These are phyloP conservation scores for Geosmithia flava DNA, from an alignment of 2,329 filamentous ascomycete genomes.

Conservation along the genomic window DNA sequence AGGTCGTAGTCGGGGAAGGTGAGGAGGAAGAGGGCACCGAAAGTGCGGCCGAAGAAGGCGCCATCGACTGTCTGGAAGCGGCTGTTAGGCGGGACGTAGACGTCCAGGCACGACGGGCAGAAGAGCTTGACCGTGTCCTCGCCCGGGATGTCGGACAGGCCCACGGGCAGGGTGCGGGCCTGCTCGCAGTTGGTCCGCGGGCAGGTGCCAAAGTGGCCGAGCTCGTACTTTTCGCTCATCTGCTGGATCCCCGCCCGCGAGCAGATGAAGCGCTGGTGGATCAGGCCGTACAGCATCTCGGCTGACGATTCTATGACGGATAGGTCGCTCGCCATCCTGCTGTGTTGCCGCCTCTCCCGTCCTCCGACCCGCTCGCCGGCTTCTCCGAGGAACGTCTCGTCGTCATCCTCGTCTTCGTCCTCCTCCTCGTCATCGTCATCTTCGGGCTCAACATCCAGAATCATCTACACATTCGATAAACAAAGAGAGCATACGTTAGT, in stretches of 20 bases:
- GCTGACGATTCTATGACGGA: slow-evolving; percentile 94
- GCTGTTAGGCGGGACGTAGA: slow-evolving; percentile 95
- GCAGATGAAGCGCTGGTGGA: slow-evolving; percentile 97
- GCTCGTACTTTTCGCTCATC: slow-evolving; percentile 98
- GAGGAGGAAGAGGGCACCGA: slow-evolving; percentile 94
- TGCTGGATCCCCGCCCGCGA: slow-evolving; percentile 93
- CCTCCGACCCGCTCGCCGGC: slow-evolving; percentile 40
- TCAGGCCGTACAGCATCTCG: slow-evolving; percentile 96
- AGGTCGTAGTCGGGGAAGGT: slow-evolving; percentile 96
- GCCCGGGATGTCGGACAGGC: slow-evolving; percentile 85
- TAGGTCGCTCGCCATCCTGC: slow-evolving; percentile 81
- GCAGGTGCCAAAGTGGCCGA: slow-evolving; percentile 90
- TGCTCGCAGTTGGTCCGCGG: slow-evolving; percentile 89
- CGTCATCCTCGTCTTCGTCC: slow-evolving; percentile 64
- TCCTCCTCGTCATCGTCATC: slow-evolving; percentile 83
- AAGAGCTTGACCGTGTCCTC: slow-evolving; percentile 98
- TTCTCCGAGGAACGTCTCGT: slow-evolving; percentile 48
- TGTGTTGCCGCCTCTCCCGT: slow-evolving; percentile 61
- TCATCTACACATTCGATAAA: slow-evolving; percentile 50
- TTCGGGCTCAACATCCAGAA: slow-evolving; percentile 93
- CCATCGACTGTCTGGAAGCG: slow-evolving; percentile 96
- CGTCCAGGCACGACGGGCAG: slow-evolving; percentile 90
- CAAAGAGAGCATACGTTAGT: not conserved
- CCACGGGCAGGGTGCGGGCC: slow-evolving; percentile 83
- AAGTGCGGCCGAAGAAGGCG: slow-evolving; percentile 95